Conservation (phyloP, 148 eudicot species). For the Hydrangea macrophylla region DNA sequence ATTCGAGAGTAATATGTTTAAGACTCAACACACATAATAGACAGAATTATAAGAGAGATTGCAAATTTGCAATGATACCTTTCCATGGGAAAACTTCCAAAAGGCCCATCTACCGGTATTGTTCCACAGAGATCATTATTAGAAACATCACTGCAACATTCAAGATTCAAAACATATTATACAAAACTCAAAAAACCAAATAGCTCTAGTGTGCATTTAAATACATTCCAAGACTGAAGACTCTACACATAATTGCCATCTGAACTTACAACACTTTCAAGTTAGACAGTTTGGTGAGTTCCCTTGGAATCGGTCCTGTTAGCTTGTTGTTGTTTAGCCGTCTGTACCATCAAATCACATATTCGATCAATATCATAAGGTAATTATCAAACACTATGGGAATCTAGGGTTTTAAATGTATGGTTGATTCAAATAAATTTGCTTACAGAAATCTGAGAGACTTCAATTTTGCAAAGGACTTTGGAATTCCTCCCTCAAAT, state of each 20-base stretch:
- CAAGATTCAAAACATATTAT: neutral
- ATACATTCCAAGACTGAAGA: neutral
- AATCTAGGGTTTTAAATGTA: neutral
- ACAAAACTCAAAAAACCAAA: neutral
- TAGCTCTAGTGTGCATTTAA: neutral
- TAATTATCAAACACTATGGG: neutral
- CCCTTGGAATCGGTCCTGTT: conserved; percentile 51
- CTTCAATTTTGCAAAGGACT: conserved; percentile 44
- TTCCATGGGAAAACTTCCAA: conserved; percentile 38
- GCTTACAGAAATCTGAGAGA: conserved; percentile 52
- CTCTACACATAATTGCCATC: neutral
- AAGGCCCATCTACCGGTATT: conserved; percentile 56
- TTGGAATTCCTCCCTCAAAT: conserved; percentile 46
- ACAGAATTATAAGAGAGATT: neutral
- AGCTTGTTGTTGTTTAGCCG: conserved; percentile 50
- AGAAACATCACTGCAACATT: conserved; percentile 47
- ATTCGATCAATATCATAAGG: neutral
- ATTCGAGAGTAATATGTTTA: neutral
- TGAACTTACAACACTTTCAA: conserved; percentile 47
- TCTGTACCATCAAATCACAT: conserved; percentile 23
- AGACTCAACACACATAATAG: neutral
- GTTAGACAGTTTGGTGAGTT: conserved; percentile 41
- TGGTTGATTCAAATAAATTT: neutral
- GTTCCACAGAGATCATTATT: conserved; percentile 55
- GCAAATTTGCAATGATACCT: conserved; percentile 29